Conservation (phyloP, 83 land plant species). For the Picea abies region DNA sequence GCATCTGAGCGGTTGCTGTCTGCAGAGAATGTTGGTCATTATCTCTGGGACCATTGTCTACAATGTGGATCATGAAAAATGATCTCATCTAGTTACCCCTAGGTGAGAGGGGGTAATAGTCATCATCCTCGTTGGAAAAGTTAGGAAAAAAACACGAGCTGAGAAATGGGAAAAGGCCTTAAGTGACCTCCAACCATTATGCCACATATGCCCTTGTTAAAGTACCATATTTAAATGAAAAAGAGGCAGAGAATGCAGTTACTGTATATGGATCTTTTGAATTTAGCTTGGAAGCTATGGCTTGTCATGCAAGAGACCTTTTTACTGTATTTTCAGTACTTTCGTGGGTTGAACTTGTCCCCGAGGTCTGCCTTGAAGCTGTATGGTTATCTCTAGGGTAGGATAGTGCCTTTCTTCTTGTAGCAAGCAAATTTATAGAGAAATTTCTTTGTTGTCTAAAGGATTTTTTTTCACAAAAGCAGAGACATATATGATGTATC, state of each 20-base stretch:
- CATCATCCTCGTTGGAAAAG: conserved; percentile 66
- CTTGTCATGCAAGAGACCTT: conserved; percentile 29
- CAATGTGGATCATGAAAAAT: too few relatives aligned
- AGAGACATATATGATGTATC: conserved; percentile 28
- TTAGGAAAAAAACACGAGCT: conserved; percentile 37
- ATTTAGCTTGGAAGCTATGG: conserved; percentile 46
- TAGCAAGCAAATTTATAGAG: conserved; percentile 38
- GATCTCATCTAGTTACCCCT: too few relatives aligned
- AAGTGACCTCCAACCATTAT: conserved; percentile 42
- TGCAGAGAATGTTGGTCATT: too few relatives aligned
- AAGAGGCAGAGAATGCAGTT: conserved; percentile 46
- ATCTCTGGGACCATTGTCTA: too few relatives aligned
- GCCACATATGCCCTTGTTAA: conserved; percentile 60
- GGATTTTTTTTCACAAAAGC: conserved; percentile 33
- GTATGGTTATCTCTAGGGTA: conserved; percentile 36
- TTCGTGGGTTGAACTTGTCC: conserved; percentile 46
- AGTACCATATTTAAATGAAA: conserved; percentile 49
- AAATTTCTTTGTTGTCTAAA: conserved; percentile 40
- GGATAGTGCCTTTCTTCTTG: conserved; percentile 33
- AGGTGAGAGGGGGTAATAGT: neutral
- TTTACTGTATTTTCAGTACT: conserved; percentile 39
- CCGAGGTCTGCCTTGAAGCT: conserved; percentile 49
- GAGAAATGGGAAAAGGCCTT: conserved; percentile 69
- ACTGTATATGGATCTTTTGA: conserved; percentile 55
- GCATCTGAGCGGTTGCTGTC: too few relatives aligned